A percentile compares a stretch with the other conserved stretches of the same genome.
Conservation (phyloP, 2,329 filamentous ascomycete genomes). For the Trichophyton verrucosum region DNA sequence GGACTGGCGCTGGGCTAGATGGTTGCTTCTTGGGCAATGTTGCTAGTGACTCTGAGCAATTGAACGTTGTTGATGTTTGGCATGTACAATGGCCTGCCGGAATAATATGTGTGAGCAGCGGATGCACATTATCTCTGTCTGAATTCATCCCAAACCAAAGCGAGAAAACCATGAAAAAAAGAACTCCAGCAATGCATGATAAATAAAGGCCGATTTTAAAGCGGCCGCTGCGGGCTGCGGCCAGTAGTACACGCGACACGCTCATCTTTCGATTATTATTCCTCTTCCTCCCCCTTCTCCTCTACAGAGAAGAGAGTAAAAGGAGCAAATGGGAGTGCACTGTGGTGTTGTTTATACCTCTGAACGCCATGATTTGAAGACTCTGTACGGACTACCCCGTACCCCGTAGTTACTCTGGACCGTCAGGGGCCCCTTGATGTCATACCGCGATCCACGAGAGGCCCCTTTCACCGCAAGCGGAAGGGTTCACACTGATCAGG, state of each 20-base stretch:
- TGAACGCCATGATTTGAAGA: not conserved
- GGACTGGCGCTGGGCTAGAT: constrained; percentile 4
- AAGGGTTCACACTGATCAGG: too few relatives aligned
- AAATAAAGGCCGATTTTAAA: not conserved
- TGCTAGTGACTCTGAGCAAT: constrained; percentile 24
- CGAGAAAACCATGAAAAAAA: constrained; percentile 6
- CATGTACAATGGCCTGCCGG: constrained; percentile 30
- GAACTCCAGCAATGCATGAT: not conserved
- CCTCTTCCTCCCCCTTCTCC: not conserved
- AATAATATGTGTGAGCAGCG: constrained; percentile 27
- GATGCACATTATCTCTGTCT: constrained; percentile 26
- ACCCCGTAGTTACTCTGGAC: not conserved
- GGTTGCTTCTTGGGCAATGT: constrained; percentile 11
- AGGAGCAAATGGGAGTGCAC: not conserved
- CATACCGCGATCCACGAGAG: too few relatives aligned
- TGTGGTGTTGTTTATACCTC: not conserved
- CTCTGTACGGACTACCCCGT: too few relatives aligned
- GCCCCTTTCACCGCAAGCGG: too few relatives aligned
- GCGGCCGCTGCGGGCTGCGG: not conserved
- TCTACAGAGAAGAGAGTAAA: not conserved
- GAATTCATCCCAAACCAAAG: constrained; percentile 25
- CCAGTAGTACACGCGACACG: not conserved
- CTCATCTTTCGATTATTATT: not conserved
- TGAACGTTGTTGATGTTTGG: constrained; percentile 27
- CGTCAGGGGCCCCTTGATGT: too few relatives aligned